Conservation (phyloP, 2,329 filamentous ascomycete genomes). For the Fusarium sp. region DNA sequence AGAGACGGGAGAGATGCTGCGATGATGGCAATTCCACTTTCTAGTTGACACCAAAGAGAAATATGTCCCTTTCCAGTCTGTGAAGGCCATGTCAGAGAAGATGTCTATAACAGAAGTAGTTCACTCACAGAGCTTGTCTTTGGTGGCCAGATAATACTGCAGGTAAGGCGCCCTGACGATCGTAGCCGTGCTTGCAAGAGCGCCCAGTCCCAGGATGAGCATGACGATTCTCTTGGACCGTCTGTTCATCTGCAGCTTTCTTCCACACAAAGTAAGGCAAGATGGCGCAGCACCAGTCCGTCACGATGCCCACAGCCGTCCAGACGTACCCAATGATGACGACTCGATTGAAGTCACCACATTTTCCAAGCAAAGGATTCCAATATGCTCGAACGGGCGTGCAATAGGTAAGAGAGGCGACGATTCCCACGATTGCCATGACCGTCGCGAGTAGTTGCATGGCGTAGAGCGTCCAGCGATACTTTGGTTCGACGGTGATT, state of each 20-base stretch:
- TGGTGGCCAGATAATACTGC: background rate
- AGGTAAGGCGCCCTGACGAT: background rate
- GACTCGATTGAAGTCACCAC: background rate
- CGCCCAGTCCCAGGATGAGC: background rate
- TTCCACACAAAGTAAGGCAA: background rate
- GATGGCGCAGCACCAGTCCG: background rate
- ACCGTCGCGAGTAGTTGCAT: background rate
- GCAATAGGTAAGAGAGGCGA: background rate
- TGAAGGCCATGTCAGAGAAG: background rate
- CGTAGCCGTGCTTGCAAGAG: background rate
- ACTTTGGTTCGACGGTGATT: background rate
- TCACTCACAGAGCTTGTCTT: background rate
- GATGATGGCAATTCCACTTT: background rate
- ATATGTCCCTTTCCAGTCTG: background rate
- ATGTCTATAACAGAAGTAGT: background rate
- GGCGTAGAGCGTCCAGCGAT: background rate
- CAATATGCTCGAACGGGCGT: background rate
- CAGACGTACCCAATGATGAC: background rate
- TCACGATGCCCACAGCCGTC: background rate
- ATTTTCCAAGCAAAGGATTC: background rate
- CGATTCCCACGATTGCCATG: background rate
- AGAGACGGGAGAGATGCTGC: background rate
- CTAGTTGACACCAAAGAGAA: background rate
- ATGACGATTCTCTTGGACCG: background rate
- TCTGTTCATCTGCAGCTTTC: background rate